Conservation (phyloP, 495 filamentous ascomycete genomes). For the Tuber borchii region DNA sequence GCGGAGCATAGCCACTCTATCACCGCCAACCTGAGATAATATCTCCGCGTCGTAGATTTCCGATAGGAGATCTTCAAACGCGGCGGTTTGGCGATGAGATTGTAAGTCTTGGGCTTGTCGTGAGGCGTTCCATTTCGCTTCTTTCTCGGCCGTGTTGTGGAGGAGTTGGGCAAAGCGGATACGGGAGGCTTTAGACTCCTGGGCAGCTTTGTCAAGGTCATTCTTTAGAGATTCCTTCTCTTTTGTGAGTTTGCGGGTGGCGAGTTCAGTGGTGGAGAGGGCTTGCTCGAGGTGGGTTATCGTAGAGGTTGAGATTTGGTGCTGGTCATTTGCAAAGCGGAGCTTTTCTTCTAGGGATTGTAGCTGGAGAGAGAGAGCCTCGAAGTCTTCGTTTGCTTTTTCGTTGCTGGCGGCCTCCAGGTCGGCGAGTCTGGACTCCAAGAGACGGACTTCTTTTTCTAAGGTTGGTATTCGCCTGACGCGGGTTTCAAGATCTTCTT, state of each 20-base stretch:
- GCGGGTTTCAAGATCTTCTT: constrained; percentile 11
- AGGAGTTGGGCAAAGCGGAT: constrained; percentile 30
- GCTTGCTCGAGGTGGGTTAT: constrained; percentile 17
- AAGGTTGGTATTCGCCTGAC: background rate
- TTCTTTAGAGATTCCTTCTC: constrained; percentile 30
- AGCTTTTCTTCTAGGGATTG: constrained; percentile 21
- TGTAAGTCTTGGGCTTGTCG: constrained; percentile 4
- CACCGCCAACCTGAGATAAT: background rate
- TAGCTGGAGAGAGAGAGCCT: background rate
- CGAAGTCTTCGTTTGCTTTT: constrained; percentile 8
- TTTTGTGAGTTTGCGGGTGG: constrained; percentile 13
- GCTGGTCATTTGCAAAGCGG: constrained; percentile 7
- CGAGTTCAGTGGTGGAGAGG: background rate
- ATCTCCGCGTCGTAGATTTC: constrained; percentile 1
- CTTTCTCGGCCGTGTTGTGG: constrained; percentile 36
- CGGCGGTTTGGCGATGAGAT: background rate
- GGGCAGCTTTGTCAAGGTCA: constrained; percentile 18
- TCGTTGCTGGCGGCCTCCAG: constrained; percentile 13
- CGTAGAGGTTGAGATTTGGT: constrained; percentile 1
- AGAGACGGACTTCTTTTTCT: constrained; percentile 15
- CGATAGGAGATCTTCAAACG: background rate
- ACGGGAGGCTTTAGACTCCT: constrained; percentile 29
- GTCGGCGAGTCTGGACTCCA: constrained; percentile 21
- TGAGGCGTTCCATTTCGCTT: constrained; percentile 26
- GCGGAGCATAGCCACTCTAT: background rate